Percentiles rank a stretch among this genome's conserved stretches.
Conservation (phyloP, 2,329 filamentous ascomycete genomes). For the Aspergillus sojae region DNA sequence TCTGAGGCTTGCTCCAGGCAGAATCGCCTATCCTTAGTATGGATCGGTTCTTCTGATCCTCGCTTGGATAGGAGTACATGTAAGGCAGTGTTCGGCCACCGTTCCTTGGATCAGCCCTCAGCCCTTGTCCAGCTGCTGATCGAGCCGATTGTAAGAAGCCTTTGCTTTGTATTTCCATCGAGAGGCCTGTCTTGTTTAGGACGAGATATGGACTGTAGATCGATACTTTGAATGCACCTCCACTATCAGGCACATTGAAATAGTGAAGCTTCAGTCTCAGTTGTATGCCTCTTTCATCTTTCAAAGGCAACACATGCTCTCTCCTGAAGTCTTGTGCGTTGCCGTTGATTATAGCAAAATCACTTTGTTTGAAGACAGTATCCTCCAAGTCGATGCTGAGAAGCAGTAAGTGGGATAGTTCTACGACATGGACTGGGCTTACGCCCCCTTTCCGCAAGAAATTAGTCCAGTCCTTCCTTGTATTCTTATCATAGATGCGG, state of each 20-base stretch:
- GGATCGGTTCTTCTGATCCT: constrained; percentile 89
- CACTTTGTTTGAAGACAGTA: constrained; percentile 89
- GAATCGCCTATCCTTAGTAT: constrained; percentile 86
- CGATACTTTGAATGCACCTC: constrained; percentile 93
- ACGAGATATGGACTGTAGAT: constrained; percentile 95
- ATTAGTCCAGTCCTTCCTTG: constrained; percentile 98
- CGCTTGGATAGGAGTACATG: constrained; percentile 91
- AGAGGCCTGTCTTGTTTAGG: constrained; percentile 90
- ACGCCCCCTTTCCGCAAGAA: constrained; percentile 95
- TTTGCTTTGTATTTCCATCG: constrained; percentile 86
- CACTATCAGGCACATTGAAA: constrained; percentile 83
- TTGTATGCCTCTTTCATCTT: constrained; percentile 78
- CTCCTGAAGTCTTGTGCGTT: constrained; percentile 84
- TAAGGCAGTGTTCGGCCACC: constrained; percentile 74
- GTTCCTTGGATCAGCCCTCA: constrained; percentile 56
- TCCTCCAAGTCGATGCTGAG: constrained; percentile 97
- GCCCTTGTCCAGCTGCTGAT: constrained; percentile 78
- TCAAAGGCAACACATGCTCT: constrained; percentile 77
- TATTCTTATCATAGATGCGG: constrained; percentile 97
- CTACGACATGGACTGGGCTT: constrained; percentile 95
- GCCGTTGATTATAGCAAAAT: constrained; percentile 96
- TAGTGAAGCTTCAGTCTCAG: constrained; percentile 88
- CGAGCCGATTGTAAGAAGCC: constrained; percentile 81
- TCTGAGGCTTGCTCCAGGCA: constrained; percentile 95
- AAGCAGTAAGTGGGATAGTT: constrained; percentile 88